Base-by-base conservation (phyloP, 306 rosid species). In the Nissolia schottii region DNA sequence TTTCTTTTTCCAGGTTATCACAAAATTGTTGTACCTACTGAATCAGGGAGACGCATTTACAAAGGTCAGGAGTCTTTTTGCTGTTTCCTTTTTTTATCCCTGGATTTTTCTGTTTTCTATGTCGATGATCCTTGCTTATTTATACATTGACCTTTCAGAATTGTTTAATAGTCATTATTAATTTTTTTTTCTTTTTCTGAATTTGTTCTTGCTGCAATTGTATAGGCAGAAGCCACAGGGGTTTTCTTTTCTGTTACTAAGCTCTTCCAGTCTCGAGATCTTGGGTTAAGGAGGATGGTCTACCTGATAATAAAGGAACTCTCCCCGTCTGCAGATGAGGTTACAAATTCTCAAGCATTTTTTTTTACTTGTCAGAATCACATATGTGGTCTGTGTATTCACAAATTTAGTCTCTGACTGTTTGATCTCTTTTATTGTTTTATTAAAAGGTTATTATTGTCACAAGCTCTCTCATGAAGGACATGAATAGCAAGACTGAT, bases 401-500 rank as follows among this genome's bases (percentile, higher is more conserved):
- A 72, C 66, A 35, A 58, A 22, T 45, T 41, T 64, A 24, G 77
- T 32, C 27, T 64, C 86, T 83, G 75, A 85, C 82, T 56, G 59
- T 64, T 82, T 55, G 43, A 15, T 59, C 23, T 55, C 16, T 23
- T 54, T 66, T 25, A 12, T 72, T 43, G n/a, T 48, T 48, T 55
- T 46, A 46, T n/a, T n/a, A 16, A 38, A 91, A 95, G 97, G 97
- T 95, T 71, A 91, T 95, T 53, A 91, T 95, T 1, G 99, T 95
- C 82, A 95, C 99, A 9, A 91, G 99, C 88, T 95, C 97, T 75
- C 96, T 91, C 61, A 95, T 95, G 99, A 95, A 95, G 90, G 99
- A 95, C 82, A 95, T 95, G 99, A 95, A 85, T 74, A 94, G 99
- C 76, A 94, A 89, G 84, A 91, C 95, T 29, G 99, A 94, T 77